Evolutionary conservation across 176 grass and related monocot genomes (phyloP).

Genomic region (Eragrostis nindensis): DNA sequence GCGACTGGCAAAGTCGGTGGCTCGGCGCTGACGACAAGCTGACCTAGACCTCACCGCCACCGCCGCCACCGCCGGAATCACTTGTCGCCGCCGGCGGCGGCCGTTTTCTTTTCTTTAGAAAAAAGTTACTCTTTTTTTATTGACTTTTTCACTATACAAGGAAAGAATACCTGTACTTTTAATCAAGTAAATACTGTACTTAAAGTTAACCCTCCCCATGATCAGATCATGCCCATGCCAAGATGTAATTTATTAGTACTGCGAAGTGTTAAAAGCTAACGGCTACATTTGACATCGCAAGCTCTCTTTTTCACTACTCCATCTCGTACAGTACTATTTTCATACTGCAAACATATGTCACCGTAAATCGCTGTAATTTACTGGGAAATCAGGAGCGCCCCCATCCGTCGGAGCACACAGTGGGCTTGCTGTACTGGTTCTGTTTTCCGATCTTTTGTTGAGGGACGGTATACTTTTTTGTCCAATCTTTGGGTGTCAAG

Average conservation of each 20-base stretch:
- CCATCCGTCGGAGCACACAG: not conserved
- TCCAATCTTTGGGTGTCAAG: slow-evolving; percentile 45
- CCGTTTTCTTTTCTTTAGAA: not conserved
- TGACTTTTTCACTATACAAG: slow-evolving; percentile 52
- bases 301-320: not conserved
- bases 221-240: not conserved
- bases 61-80: not conserved
- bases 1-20: slow-evolving; percentile 55
- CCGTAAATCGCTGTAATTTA: not conserved
- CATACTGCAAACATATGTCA: not conserved
- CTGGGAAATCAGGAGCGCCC: not conserved
- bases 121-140: slow-evolving; percentile 39
- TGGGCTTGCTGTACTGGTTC: not conserved
- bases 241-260: slow-evolving; percentile 42
- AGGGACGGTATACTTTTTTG: slow-evolving; percentile 9
- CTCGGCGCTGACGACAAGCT: slow-evolving; percentile 25
- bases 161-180: slow-evolving; percentile 58
- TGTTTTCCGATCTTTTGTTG: not conserved
- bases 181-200: slow-evolving; percentile 43
- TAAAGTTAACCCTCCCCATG: slow-evolving; percentile 39
- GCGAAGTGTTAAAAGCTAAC: slow-evolving; percentile 14
- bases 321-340: too few species aligned
- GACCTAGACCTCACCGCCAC: not conserved
- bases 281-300: slow-evolving; percentile 23
- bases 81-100: not conserved